Evolutionary conservation across 2,329 filamentous ascomycete genomes (phyloP), one percentile per base, ranked within the genome.

Genomic region (Epichloe typhina): DNA sequence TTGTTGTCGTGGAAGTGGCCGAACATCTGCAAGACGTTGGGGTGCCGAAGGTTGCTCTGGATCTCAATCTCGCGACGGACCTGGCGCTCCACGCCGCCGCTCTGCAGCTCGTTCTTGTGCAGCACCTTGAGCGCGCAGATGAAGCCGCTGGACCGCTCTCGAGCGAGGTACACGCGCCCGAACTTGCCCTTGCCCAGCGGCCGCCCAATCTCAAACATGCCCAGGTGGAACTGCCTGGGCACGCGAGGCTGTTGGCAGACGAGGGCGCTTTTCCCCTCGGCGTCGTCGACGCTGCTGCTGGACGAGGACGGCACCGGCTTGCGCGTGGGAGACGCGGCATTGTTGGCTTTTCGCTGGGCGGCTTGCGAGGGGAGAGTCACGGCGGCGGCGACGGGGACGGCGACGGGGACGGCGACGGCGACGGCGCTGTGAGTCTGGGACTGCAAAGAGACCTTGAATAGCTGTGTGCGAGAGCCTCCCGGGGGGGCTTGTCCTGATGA

Each of bases 361-460:
- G 78, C 73, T 73, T 87, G 79, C 47, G 82, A 81, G 51, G 84
- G 75, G 75, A 88, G 71, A 12, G 81, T 82, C 57, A 86, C 81
- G 43, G 84, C 78, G 44, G 83, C 68, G 59, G 79, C 72, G 58
- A 76, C 76, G n/a, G n/a, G n/a, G n/a, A n/a, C n/a, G n/a, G n/a
- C n/a, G 17, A 17, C 17, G 2, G 17, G 17, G 17, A 17, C 68
- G 59, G 79, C 72, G 64, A 84, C 78, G 44, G 83, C 68, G 59
- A 79, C 72, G 58, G 77, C 76, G 64, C 80, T 82, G 69, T 78
- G 64, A 66, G 82, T 90, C 62, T 88, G 82, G 41, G 86, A 82
- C 64, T 94, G 88, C 26, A 96, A 75, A 23, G 86, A 85, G 47
- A 88, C 79, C 69, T 95, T 96, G 69, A 91, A 82, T 49, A 95